Evolutionary conservation across 1,284 basidiomycete species (phyloP).

Genomic region (Abortiporus biennis): DNA sequence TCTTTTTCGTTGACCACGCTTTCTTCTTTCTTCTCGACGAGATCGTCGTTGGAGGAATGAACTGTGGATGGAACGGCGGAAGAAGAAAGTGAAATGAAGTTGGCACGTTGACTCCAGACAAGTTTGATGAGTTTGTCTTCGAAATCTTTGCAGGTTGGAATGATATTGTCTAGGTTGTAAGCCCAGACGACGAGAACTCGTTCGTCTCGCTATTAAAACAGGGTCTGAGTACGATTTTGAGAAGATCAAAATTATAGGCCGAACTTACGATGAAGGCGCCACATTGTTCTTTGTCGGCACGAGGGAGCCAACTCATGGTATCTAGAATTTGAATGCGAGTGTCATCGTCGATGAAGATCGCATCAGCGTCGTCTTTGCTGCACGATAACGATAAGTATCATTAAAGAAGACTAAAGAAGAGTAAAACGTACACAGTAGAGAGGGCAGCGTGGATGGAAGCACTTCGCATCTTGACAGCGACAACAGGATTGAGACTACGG

Average conservation of each 20-base stretch:
- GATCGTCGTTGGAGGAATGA: conserved; percentile 44
- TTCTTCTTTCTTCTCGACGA: conserved; percentile 34
- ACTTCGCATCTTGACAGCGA: conserved; percentile 74
- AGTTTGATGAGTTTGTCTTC: conserved; percentile 78
- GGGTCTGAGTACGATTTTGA: neutral
- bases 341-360: conserved; percentile 49
- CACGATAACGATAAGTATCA: neutral
- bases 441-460: conserved; percentile 79
- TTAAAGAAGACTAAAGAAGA: neutral
- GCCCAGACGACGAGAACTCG: conserved; percentile 73
- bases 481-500: conserved; percentile 66
- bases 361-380: conserved; percentile 45
- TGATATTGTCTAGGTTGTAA: conserved; percentile 66
- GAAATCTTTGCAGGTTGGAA: conserved; percentile 58
- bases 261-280: conserved; percentile 71
- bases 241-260: neutral
- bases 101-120: conserved; percentile 58
- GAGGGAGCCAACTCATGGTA: conserved; percentile 52
- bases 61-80: conserved; percentile 30
- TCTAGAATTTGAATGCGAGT: conserved; percentile 66
- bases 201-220: conserved; percentile 56
- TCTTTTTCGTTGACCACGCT: conserved; percentile 16
- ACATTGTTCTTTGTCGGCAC: conserved; percentile 77
- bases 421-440: conserved; percentile 49
- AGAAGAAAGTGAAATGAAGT: conserved; percentile 28